These are phyloP conservation scores for Vigna reflexopilosa DNA, from an alignment of 306 rosid genomes.

Conservation along the genomic window DNA sequence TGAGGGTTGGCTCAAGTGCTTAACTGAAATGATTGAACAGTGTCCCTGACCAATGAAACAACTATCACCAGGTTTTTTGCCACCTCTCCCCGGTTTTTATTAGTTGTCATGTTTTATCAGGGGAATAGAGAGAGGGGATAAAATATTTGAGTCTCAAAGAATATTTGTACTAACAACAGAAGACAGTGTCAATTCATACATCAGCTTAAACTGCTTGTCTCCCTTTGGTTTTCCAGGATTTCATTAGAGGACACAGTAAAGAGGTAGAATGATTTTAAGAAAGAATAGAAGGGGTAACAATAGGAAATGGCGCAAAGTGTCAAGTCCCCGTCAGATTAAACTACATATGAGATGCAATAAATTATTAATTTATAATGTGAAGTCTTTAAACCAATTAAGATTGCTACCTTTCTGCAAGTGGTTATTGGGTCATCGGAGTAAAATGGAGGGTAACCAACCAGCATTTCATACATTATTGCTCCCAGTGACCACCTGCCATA, in stretches of 20 bases:
- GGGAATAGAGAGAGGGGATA: constrained; percentile 11
- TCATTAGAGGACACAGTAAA: constrained; percentile 12
- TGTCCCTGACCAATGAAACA: background rate
- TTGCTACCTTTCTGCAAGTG: constrained; percentile 92
- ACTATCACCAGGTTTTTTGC: constrained; percentile 1
- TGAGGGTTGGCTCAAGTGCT: constrained; percentile 1
- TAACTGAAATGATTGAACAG: background rate
- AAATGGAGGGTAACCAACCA: constrained; percentile 98
- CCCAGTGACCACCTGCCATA: constrained; percentile 95
- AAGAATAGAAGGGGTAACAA: constrained; percentile 23
- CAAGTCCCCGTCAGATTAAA: constrained; percentile 14
- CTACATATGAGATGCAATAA: constrained; percentile 36
- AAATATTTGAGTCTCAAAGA: constrained; percentile 15
- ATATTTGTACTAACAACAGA: constrained; percentile 4
- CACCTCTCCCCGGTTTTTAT: background rate
- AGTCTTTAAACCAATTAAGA: constrained; percentile 28
- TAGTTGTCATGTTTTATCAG: background rate
- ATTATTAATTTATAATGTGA: background rate
- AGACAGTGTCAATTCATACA: constrained; percentile 4
- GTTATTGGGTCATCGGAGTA: constrained; percentile 93
- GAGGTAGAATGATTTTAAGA: constrained; percentile 20
- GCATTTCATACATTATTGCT: constrained; percentile 99
- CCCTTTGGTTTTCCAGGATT: background rate
- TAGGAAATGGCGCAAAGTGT: constrained; percentile 20
- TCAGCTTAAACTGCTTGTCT: constrained; percentile 3